Conservation (phyloP, 2,329 filamentous ascomycete genomes). For the Ophiostoma fasciatum region DNA sequence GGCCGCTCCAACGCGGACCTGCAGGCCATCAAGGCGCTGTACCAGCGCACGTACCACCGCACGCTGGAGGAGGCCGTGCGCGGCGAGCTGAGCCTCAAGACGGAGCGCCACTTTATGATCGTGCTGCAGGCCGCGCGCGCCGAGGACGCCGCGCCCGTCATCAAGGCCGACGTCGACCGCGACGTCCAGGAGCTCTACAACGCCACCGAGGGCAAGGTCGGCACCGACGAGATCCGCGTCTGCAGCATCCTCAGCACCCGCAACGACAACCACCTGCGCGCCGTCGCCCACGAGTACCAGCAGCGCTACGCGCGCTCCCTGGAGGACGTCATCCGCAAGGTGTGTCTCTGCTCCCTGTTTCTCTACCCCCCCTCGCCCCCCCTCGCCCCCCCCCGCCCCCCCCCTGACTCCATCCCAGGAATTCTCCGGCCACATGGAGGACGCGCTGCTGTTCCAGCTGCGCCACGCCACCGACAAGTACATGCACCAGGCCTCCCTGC, state of each 20-base stretch:
- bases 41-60: constrained; percentile 50
- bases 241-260: constrained; percentile 63
- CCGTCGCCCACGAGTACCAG: constrained; percentile 62
- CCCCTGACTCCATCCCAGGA: no score
- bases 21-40: constrained; percentile 68
- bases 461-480: constrained; percentile 63
- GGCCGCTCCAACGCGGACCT: constrained; percentile 77
- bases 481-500: constrained; percentile 63
- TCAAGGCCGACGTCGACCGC: constrained; percentile 56
- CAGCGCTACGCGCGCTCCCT: constrained; percentile 54
- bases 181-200: constrained; percentile 66
- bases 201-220: constrained; percentile 57
- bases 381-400: no score
- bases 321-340: constrained; percentile 57
- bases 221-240: constrained; percentile 61
- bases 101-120: constrained; percentile 71
- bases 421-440: constrained; percentile 86
- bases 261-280: constrained; percentile 71
- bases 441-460: constrained; percentile 69
- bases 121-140: constrained; percentile 59
- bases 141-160: constrained; percentile 63
- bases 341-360: no score
- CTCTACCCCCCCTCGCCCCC: no score
- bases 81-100: constrained; percentile 72
- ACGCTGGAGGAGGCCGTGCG: constrained; percentile 59